Evolutionary conservation across 345 rosid species (phyloP).

Genomic region (Toxicodendron radicans): DNA sequence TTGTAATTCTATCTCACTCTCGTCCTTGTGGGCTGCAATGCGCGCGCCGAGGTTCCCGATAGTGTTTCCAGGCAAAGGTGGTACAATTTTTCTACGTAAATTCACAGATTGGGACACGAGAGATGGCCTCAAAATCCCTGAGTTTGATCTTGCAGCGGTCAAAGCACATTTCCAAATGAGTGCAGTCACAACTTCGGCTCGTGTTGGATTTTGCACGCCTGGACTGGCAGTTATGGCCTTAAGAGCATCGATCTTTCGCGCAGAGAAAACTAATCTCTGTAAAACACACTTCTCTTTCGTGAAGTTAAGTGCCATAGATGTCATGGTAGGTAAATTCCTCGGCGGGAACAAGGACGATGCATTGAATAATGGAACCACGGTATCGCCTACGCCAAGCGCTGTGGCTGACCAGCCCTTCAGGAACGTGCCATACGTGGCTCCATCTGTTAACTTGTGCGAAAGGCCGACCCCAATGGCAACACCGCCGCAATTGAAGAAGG

Average conservation of each 20-base stretch:
- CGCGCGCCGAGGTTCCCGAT: conserved; percentile 17
- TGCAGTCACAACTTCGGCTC: conserved; percentile 33
- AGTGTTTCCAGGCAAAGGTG: conserved; percentile 10
- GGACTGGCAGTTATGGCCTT: conserved; percentile 23
- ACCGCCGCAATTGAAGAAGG: conserved; percentile 31
- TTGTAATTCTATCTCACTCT: conserved; percentile 13
- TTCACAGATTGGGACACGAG: conserved; percentile 5
- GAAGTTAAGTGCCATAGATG: not conserved
- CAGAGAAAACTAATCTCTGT: conserved; percentile 21
- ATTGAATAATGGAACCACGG: not conserved
- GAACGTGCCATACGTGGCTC: conserved; percentile 14
- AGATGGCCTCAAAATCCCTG: not conserved
- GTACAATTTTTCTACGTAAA: conserved; percentile 11
- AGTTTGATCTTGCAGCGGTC: conserved; percentile 7
- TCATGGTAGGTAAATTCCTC: not conserved
- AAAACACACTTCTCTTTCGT: not conserved
- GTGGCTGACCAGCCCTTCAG: conserved; percentile 24
- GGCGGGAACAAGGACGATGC: not conserved
- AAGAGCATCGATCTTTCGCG: conserved; percentile 24
- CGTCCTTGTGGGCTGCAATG: not conserved
- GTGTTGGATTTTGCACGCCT: conserved; percentile 25
- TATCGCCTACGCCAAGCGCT: not conserved
- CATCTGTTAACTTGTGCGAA: conserved; percentile 29
- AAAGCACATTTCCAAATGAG: conserved; percentile 30
- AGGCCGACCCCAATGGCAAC: conserved; percentile 20